Evolutionary conservation across 331 rosid genomes (phyloP).

Genomic region (Saraca asoca): DNA sequence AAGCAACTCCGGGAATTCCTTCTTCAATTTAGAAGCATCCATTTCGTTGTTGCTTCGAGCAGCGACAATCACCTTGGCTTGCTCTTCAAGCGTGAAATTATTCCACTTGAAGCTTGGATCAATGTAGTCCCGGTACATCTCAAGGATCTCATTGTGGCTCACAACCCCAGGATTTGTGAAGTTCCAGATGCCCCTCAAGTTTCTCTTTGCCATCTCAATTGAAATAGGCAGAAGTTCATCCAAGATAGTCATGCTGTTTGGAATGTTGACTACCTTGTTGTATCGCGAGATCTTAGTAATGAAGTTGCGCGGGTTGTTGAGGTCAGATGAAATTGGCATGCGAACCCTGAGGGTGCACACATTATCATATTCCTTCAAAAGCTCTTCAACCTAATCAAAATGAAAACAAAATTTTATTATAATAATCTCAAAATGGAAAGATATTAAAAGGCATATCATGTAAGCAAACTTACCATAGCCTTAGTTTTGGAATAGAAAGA

Average conservation of each 20-base stretch:
- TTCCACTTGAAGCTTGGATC: conserved; percentile 66
- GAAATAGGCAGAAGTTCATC: conserved; percentile 86
- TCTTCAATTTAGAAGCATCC: conserved; percentile 76
- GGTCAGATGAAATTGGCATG: conserved; percentile 90
- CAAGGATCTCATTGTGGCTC: conserved; percentile 82
- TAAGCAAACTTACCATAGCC: conserved; percentile 69
- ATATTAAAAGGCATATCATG: conserved; percentile 29
- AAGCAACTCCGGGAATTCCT: conserved; percentile 80
- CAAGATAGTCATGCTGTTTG: conserved; percentile 88
- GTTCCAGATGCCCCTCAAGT: conserved; percentile 87
- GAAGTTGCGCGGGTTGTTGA: conserved; percentile 86
- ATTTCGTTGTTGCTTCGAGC: conserved; percentile 88
- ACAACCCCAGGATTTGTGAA: conserved; percentile 88
- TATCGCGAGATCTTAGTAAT: conserved; percentile 89
- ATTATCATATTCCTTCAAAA: conserved; percentile 80
- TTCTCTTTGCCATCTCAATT: conserved; percentile 81
- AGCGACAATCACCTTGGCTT: conserved; percentile 86
- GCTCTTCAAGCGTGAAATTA: conserved; percentile 83
- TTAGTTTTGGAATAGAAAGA: conserved; percentile 92
- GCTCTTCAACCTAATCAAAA: conserved; percentile 76
- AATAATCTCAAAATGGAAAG: conserved; percentile 5
- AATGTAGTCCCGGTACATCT: conserved; percentile 79
- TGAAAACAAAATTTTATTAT: conserved; percentile 14
- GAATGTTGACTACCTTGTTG: conserved; percentile 80
- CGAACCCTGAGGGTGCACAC: conserved; percentile 94